Conservation (phyloP, 306 rosid genomes). For the Herpetospermum pedunculosum region DNA sequence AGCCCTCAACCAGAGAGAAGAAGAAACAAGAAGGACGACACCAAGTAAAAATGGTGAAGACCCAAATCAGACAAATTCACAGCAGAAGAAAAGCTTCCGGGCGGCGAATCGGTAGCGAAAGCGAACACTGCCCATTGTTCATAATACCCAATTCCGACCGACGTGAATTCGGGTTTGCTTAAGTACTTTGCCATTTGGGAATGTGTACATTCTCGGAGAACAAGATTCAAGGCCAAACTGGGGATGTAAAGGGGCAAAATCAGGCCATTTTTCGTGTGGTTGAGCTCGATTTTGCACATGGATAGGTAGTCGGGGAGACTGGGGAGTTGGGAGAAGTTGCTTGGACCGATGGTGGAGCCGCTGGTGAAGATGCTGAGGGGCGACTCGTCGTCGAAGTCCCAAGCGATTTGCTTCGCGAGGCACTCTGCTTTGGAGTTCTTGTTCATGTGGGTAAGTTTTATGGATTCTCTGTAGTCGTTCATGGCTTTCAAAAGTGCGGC, state of each 20-base stretch:
- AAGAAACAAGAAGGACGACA: not conserved
- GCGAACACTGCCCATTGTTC: not conserved
- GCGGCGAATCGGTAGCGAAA: not conserved
- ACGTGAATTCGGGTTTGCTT: slow-evolving; percentile 1
- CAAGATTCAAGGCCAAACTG: not conserved
- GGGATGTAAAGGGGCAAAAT: slow-evolving; percentile 2
- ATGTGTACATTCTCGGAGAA: not conserved
- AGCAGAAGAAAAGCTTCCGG: not conserved
- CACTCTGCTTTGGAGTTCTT: slow-evolving; percentile 4
- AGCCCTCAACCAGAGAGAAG: not conserved
- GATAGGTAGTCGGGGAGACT: not conserved
- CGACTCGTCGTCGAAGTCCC: not conserved
- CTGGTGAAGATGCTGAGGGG: not conserved
- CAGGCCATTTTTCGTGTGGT: not conserved
- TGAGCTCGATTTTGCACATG: not conserved
- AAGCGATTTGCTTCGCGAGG: not conserved
- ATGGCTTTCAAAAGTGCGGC: not conserved
- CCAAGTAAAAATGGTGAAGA: not conserved
- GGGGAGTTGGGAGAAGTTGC: not conserved
- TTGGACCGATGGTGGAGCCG: not conserved
- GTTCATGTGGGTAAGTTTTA: not conserved
- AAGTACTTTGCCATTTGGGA: not conserved
- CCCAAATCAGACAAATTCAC: not conserved
- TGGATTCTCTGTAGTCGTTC: not conserved
- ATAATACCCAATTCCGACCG: slow-evolving; percentile 4